A percentile compares a stretch with the other conserved stretches of the same genome.
Evolutionary conservation across 306 rosid species (phyloP).

Genomic region (Rubus idaeus): DNA sequence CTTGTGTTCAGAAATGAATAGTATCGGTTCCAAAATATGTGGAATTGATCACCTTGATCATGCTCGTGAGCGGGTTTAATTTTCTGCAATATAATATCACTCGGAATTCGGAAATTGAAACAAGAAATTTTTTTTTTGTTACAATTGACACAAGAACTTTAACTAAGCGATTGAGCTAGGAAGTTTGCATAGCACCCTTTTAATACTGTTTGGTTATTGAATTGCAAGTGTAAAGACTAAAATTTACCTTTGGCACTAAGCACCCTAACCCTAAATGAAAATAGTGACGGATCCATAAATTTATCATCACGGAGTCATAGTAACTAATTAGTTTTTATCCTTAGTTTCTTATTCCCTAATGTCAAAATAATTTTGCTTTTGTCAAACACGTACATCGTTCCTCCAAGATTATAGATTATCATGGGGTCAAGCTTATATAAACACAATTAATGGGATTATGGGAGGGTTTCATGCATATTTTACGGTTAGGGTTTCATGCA

Average conservation of each 20-base stretch:
- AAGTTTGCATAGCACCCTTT: not conserved
- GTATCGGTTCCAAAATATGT: no score
- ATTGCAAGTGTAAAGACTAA: no score
- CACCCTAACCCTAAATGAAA: not conserved
- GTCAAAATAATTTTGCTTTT: not conserved
- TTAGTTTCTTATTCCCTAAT: not conserved
- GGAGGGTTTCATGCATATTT: no score
- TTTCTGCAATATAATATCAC: no score
- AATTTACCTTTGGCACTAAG: not conserved
- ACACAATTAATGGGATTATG: not conserved
- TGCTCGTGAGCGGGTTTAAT: no score
- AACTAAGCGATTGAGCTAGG: not conserved
- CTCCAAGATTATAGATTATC: not conserved
- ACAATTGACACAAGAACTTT: no score
- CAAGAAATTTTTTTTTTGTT: no score
- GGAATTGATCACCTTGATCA: no score
- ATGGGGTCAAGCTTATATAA: not conserved
- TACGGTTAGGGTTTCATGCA: no score
- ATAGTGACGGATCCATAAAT: not conserved
- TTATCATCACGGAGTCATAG: not conserved
- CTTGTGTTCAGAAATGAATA: constrained; percentile 14
- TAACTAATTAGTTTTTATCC: not conserved
- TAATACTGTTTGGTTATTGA: no score
- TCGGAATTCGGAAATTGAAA: no score
- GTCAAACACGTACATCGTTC: not conserved